Evolutionary conservation across 1,139 yeast genomes (phyloP).

Genomic region (Yarrowia galli): DNA sequence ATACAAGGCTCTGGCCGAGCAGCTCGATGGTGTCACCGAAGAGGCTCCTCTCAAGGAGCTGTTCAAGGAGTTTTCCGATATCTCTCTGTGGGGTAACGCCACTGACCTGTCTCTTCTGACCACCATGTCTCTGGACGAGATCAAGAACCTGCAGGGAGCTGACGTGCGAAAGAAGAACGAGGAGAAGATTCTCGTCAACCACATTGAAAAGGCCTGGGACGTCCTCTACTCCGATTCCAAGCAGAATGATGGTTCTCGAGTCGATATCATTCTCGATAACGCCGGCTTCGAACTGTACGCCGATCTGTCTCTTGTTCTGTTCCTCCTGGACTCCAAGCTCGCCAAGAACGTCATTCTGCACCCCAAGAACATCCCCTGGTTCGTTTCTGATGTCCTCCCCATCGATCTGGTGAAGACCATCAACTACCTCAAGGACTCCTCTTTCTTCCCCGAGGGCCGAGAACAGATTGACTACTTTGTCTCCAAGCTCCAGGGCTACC

Average conservation of each 20-base stretch:
- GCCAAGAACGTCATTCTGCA: slow-evolving; percentile 74
- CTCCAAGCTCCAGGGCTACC: slow-evolving; percentile 59
- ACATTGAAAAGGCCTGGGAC: slow-evolving; percentile 72
- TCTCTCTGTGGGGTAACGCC: slow-evolving; percentile 97
- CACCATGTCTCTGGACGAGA: slow-evolving; percentile 78
- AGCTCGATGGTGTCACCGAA: slow-evolving; percentile 52
- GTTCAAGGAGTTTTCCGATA: slow-evolving; percentile 75
- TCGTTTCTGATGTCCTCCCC: slow-evolving; percentile 93
- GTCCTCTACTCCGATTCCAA: slow-evolving; percentile 47
- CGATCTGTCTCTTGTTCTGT: slow-evolving; percentile 77
- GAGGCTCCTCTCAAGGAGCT: slow-evolving; percentile 57
- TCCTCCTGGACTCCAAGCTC: slow-evolving; percentile 73
- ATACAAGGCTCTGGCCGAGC: slow-evolving; percentile 59
- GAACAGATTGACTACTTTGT: slow-evolving; percentile 58
- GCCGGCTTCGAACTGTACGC: slow-evolving; percentile 95
- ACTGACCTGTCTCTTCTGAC: slow-evolving; percentile 85
- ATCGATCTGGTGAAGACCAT: slow-evolving; percentile 73
- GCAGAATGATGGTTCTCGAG: slow-evolving; percentile 54
- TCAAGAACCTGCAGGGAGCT: slow-evolving; percentile 89
- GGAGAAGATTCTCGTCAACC: slow-evolving; percentile 81
- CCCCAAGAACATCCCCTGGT: slow-evolving; percentile 93
- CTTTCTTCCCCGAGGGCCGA: slow-evolving; percentile 61
- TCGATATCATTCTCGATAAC: slow-evolving; percentile 91
- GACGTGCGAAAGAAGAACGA: slow-evolving; percentile 85
- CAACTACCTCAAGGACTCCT: slow-evolving; percentile 61